A percentile compares a stretch with the other conserved stretches of the same genome.
Conservation (phyloP, 192 early-diverging fungal species). For the Neocallimastix lanati region DNA sequence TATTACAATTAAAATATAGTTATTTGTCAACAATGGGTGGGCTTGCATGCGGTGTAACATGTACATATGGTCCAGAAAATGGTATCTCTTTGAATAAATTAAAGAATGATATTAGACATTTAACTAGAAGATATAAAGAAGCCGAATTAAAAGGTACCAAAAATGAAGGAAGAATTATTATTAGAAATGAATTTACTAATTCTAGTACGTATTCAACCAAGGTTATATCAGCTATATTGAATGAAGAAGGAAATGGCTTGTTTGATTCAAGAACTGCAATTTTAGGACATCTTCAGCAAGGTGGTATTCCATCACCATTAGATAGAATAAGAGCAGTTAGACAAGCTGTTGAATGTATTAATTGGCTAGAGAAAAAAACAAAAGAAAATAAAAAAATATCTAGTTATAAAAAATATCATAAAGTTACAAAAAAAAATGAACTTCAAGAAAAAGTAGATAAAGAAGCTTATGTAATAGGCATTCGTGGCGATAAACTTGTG, state of each 20-base stretch:
- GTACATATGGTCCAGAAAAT: not conserved
- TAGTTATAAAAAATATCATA: constrained; percentile 17
- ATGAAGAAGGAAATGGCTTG: constrained; percentile 70
- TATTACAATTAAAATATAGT: not conserved
- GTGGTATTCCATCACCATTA: constrained; percentile 75
- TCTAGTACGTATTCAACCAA: constrained; percentile 70
- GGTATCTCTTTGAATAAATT: not conserved
- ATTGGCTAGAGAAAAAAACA: constrained; percentile 61
- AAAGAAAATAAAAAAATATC: not conserved
- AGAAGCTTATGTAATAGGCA: constrained; percentile 63
- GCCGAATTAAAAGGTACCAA: not conserved
- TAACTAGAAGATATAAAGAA: not conserved
- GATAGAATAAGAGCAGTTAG: constrained; percentile 88
- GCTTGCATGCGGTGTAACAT: not conserved
- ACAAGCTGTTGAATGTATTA: constrained; percentile 61
- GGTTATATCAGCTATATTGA: constrained; percentile 63
- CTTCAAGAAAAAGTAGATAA: constrained; percentile 1
- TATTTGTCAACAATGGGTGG: not conserved
- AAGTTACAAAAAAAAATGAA: constrained; percentile 31
- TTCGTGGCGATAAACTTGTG: constrained; percentile 51
- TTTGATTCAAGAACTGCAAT: constrained; percentile 81
- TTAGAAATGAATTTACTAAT: constrained; percentile 58
- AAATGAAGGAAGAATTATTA: constrained; percentile 67
- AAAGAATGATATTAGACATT: not conserved
- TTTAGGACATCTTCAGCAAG: constrained; percentile 94